phyloP scores from a whole-genome alignment of 2,329 filamentous ascomycete species.

The Alternaria ventricosa region DNA sequence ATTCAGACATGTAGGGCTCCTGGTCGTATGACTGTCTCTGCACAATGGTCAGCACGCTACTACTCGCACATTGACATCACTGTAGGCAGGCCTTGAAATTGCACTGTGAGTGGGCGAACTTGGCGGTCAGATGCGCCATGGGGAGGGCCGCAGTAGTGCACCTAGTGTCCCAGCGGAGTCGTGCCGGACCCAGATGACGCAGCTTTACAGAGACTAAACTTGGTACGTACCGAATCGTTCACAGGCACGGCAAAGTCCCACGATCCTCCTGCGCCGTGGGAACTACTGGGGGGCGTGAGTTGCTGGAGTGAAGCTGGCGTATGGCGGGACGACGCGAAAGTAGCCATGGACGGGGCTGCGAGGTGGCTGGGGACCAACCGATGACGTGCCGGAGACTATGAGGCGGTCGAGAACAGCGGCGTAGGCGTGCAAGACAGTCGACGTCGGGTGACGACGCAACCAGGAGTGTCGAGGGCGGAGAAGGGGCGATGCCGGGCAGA shows the following conservation, averaged over 20 bases:
- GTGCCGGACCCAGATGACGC: slow-evolving; percentile 18
- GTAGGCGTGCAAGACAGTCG: slow-evolving; percentile 13
- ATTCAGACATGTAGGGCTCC: slow-evolving; percentile 47
- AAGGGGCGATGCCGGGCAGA: slow-evolving; percentile 13
- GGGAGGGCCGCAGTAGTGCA: slow-evolving; percentile 31
- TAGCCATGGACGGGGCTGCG: slow-evolving; percentile 38
- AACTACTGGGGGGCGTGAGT: slow-evolving; percentile 50
- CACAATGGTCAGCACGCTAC: slow-evolving; percentile 27
- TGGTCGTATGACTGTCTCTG: slow-evolving; percentile 41
- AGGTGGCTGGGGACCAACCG: slow-evolving; percentile 7
- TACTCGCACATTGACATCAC: neutral
- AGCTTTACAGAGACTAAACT: slow-evolving; percentile 2
- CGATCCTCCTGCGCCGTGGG: slow-evolving; percentile 45
- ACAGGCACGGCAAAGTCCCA: slow-evolving; percentile 51
- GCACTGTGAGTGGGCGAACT: slow-evolving; percentile 7
- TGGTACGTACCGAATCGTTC: slow-evolving; percentile 43
- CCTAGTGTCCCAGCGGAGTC: slow-evolving; percentile 9
- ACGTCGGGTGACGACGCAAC: slow-evolving; percentile 3
- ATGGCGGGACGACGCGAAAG: slow-evolving; percentile 40
- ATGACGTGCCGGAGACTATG: slow-evolving; percentile 14
- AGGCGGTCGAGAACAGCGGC: neutral
- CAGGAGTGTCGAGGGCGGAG: neutral
- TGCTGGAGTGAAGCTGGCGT: slow-evolving; percentile 39
- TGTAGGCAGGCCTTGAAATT: neutral
- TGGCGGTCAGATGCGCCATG: slow-evolving; percentile 31